These are phyloP conservation scores for Ceratobasidium sp. DNA, from an alignment of 1,284 basidiomycete genomes.

Conservation along the genomic window DNA sequence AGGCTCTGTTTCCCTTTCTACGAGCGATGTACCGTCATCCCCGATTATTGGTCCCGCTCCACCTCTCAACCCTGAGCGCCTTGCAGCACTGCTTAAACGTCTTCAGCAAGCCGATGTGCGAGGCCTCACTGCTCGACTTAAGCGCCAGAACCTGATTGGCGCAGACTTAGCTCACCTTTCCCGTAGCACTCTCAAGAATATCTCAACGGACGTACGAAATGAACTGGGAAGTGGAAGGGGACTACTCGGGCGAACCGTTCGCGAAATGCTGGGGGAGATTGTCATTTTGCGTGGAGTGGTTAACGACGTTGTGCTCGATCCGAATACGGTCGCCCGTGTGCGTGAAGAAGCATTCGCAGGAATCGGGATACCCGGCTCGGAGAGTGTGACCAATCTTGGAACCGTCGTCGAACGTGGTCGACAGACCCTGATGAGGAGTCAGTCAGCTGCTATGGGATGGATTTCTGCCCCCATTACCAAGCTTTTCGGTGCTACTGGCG, in stretches of 20 bases:
- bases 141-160: slow-evolving; percentile 85
- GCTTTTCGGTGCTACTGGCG: slow-evolving; percentile 57
- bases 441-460: slow-evolving; percentile 53
- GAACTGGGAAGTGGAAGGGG: slow-evolving; percentile 65
- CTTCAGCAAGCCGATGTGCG: slow-evolving; percentile 83
- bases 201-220: slow-evolving; percentile 77
- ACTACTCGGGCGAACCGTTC: slow-evolving; percentile 80
- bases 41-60: slow-evolving; percentile 25
- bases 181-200: slow-evolving; percentile 76
- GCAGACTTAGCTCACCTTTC: slow-evolving; percentile 89
- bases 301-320: slow-evolving; percentile 91
- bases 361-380: slow-evolving; percentile 44
- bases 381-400: slow-evolving; percentile 59
- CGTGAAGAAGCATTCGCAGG: slow-evolving; percentile 71
- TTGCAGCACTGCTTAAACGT: slow-evolving; percentile 68
- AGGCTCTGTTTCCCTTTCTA: slow-evolving; percentile 8
- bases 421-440: slow-evolving; percentile 46
- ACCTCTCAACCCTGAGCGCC: slow-evolving; percentile 58
- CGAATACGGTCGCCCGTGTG: slow-evolving; percentile 71
- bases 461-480: slow-evolving; percentile 87
- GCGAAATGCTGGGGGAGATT: slow-evolving; percentile 83
- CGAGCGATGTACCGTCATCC: slow-evolving; percentile 26
- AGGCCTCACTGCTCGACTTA: slow-evolving; percentile 85
- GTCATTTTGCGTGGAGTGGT: slow-evolving; percentile 80
- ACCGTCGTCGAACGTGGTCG: slow-evolving; percentile 50